These are phyloP conservation scores for Alternaria rosae DNA, from an alignment of 2,329 filamentous ascomycete genomes.

Conservation along the genomic window DNA sequence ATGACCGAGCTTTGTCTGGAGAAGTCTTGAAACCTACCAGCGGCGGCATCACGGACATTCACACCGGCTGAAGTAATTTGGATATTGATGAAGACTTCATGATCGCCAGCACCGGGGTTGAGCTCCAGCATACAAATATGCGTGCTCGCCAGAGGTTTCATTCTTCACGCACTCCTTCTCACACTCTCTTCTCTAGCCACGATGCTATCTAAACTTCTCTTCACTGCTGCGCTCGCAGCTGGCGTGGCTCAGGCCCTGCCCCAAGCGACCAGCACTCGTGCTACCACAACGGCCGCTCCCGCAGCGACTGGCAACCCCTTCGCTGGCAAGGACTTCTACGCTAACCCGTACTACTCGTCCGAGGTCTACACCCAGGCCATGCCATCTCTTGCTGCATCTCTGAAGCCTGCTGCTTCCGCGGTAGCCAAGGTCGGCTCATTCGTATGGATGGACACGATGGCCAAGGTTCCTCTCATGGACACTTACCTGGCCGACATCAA, in stretches of 20 bases:
- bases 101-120: slow-evolving; percentile 5
- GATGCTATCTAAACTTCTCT: slow-evolving; percentile 30
- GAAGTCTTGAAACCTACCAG: slow-evolving; percentile 4
- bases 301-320: slow-evolving; percentile 58
- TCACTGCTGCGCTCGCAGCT: slow-evolving; percentile 30
- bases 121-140: slow-evolving; percentile 24
- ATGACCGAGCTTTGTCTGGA: slow-evolving; percentile 9
- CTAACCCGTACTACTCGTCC: slow-evolving; percentile 62
- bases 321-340: slow-evolving; percentile 58
- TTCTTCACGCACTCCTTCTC: slow-evolving; percentile 9
- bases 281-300: slow-evolving; percentile 16
- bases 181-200: slow-evolving; percentile 3
- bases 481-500: slow-evolving; percentile 58
- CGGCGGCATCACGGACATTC: slow-evolving; percentile 22
- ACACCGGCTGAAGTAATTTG: slow-evolving; percentile 27
- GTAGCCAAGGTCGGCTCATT: slow-evolving; percentile 62
- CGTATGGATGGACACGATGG: slow-evolving; percentile 61
- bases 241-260: slow-evolving; percentile 32
- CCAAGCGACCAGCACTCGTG: slow-evolving; percentile 23
- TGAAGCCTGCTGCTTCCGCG: slow-evolving; percentile 59
- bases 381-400: slow-evolving; percentile 65
- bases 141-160: background rate
- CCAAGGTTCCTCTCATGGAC: slow-evolving; percentile 59
- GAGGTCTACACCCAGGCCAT: slow-evolving; percentile 65
- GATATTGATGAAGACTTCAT: slow-evolving; percentile 25